These are phyloP conservation scores for Gracilaria vermiculophylla DNA, from an alignment of 23 red algal genomes.

Conservation along the genomic window DNA sequence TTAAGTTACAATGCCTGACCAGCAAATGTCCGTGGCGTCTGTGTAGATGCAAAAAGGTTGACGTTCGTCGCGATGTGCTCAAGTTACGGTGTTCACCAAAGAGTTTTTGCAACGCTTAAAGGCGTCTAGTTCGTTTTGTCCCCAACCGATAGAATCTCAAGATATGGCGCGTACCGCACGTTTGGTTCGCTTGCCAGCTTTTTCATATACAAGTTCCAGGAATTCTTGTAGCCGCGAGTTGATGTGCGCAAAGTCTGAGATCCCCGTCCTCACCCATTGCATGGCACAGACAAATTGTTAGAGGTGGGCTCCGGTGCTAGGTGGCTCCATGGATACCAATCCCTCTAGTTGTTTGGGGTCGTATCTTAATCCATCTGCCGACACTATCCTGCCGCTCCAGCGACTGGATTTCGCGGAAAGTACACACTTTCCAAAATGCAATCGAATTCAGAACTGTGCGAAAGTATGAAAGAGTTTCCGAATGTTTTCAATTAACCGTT, in stretches of 20 bases:
- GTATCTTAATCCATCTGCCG: not conserved
- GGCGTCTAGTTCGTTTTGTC: not conserved
- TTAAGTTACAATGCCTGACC: conserved; percentile 8
- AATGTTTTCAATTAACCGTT: not conserved
- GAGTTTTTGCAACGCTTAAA: not conserved
- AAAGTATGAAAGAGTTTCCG: not conserved
- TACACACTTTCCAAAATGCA: conserved; percentile 16
- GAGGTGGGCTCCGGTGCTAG: not conserved
- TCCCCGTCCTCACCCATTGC: not conserved
- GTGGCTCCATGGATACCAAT: not conserved
- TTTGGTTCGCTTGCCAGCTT: not conserved
- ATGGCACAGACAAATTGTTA: not conserved
- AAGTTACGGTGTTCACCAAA: not conserved
- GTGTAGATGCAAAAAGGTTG: conserved; percentile 2
- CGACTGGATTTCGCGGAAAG: not conserved
- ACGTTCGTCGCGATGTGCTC: not conserved
- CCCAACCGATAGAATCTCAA: not conserved
- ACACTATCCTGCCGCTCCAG: conserved; percentile 11
- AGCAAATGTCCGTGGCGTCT: not conserved
- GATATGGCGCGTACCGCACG: not conserved
- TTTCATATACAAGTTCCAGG: not conserved
- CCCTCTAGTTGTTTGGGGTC: not conserved
- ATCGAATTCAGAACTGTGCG: not conserved
- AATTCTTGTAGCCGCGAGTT: not conserved
- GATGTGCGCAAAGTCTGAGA: not conserved